Conservation (phyloP, 768 basidiomycete species). For the Boletus pseudopeckii region DNA sequence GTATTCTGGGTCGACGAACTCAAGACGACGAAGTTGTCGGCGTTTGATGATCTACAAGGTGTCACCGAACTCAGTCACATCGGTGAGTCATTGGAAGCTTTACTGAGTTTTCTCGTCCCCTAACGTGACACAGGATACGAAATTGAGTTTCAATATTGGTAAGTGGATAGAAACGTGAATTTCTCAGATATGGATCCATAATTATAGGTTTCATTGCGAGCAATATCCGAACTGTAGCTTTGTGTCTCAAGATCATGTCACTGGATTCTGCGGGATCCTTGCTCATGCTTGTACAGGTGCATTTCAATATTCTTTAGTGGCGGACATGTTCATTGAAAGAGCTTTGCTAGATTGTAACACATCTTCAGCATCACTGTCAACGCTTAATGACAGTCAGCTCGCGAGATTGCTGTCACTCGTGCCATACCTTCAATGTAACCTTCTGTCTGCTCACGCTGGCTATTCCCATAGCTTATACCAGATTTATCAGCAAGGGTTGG, state of each 20-base stretch:
- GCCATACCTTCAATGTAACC: background rate
- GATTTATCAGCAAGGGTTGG: too few species aligned
- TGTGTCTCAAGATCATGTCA: background rate
- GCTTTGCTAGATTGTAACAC: background rate
- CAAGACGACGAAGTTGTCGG: background rate
- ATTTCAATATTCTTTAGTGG: background rate
- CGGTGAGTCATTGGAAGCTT: background rate
- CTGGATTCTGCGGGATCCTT: background rate
- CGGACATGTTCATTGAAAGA: background rate
- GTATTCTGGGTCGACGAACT: background rate
- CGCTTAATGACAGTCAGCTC: background rate
- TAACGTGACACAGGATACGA: background rate
- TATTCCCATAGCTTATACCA: too few species aligned
- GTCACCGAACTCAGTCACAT: background rate
- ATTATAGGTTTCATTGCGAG: background rate
- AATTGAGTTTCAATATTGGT: background rate
- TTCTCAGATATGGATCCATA: background rate
- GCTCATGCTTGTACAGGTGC: background rate
- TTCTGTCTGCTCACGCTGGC: background rate
- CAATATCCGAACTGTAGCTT: background rate
- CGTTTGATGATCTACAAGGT: background rate
- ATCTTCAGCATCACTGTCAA: background rate
- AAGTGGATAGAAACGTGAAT: background rate
- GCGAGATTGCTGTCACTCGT: background rate
- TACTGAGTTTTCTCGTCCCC: background rate